Evolutionary conservation across 257 asterid species (phyloP).

Genomic region (Primulina tabacum): DNA sequence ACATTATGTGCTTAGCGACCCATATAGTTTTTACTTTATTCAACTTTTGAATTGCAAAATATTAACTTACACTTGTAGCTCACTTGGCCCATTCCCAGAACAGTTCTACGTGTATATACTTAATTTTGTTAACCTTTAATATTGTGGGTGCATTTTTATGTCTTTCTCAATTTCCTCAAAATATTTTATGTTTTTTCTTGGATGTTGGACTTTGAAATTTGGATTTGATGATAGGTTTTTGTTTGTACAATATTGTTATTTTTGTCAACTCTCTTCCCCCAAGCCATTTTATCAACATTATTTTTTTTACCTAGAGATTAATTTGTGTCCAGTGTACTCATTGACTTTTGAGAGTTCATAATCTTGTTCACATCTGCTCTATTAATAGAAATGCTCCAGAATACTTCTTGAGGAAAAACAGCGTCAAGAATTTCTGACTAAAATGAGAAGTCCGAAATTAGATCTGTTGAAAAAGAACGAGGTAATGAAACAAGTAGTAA

Average conservation of each 20-base stretch:
- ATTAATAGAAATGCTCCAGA: constrained; percentile 63
- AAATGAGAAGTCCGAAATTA: constrained; percentile 63
- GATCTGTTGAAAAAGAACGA: constrained; percentile 68
- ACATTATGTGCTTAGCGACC: background rate
- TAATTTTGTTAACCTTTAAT: background rate
- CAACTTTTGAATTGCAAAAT: background rate
- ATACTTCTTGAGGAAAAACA: constrained; percentile 63
- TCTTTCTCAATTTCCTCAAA: background rate
- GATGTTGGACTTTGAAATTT: background rate
- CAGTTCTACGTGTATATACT: background rate
- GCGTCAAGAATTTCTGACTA: constrained; percentile 44
- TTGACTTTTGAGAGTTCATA: constrained; percentile 18
- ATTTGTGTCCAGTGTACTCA: constrained; percentile 7
- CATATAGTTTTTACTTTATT: no score
- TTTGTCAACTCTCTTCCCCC: constrained; percentile 14
- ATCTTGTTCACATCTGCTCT: constrained; percentile 16
- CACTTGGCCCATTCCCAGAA: background rate
- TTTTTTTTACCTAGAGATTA: constrained; percentile 13
- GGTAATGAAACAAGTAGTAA: constrained; percentile 44
- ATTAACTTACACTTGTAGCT: background rate
- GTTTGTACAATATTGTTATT: constrained; percentile 1
- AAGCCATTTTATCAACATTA: background rate
- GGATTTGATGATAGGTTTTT: background rate
- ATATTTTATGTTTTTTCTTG: background rate
- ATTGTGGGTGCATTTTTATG: background rate